phyloP scores from a whole-genome alignment of 202 grass and related monocot species.

The Carex arenaria region DNA sequence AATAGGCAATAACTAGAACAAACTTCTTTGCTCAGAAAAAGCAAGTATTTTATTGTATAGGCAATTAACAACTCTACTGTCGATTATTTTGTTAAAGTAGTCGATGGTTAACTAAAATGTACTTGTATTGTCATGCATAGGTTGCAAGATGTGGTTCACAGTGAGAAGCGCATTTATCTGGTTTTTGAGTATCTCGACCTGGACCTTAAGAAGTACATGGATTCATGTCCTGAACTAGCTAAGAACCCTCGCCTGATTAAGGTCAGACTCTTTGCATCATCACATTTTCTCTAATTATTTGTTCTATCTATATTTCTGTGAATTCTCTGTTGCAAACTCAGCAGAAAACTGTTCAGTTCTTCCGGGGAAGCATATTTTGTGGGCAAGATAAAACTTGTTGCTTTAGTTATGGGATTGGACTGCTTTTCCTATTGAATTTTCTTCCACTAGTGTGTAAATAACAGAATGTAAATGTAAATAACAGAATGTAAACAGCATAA shows the following conservation, averaged over 20 bases:
- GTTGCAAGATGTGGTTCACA: constrained; percentile 95
- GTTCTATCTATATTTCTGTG: constrained; percentile 19
- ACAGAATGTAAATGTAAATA: neutral
- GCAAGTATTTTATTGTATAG: neutral
- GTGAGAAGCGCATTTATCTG: constrained; percentile 92
- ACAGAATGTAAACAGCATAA: neutral
- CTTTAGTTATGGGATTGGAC: neutral
- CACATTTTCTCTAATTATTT: neutral
- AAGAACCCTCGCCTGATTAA: constrained; percentile 82
- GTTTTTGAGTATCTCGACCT: constrained; percentile 97
- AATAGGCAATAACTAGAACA: constrained; percentile 1
- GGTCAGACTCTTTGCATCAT: constrained; percentile 31
- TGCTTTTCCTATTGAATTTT: neutral
- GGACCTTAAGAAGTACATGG: constrained; percentile 99
- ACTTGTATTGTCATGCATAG: constrained; percentile 26
- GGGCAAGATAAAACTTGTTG: neutral
- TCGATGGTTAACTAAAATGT: neutral
- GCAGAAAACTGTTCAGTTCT: neutral
- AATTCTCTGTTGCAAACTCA: neutral
- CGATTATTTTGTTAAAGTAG: neutral
- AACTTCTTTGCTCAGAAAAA: neutral
- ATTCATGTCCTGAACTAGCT: constrained; percentile 82
- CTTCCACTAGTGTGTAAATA: neutral
- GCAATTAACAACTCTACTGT: neutral
- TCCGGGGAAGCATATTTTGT: neutral